A percentile compares a stretch with the other conserved stretches of the same genome.
These are phyloP conservation scores for Podospora anserina DNA, from an alignment of 495 filamentous ascomycete genomes.

Conservation along the genomic window DNA sequence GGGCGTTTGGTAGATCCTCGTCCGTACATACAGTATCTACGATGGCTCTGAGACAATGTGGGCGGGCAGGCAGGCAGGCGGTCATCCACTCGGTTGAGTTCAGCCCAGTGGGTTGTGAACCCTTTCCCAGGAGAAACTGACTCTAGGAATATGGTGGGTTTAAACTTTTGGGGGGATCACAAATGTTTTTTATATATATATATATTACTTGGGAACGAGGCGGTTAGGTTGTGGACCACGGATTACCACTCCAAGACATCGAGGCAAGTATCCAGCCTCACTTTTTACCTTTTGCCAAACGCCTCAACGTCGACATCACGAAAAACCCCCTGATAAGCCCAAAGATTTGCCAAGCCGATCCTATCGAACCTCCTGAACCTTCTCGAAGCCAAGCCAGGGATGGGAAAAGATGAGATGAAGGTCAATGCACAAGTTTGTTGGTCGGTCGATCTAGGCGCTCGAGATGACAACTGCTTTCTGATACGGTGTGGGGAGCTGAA, in stretches of 20 bases:
- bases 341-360: neutral
- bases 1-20: neutral
- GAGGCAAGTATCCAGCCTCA: no score
- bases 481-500: neutral
- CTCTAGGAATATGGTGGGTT: neutral
- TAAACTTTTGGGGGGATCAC: no score
- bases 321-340: no score
- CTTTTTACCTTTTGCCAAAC: no score
- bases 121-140: neutral
- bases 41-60: neutral
- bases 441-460: neutral
- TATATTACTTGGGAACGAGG: no score
- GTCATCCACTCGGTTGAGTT: neutral
- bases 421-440: neutral
- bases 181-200: no score
- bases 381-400: neutral
- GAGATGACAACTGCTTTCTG: neutral
- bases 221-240: no score
- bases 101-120: neutral
- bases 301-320: no score
- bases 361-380: neutral
- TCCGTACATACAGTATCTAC: neutral
- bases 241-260: no score
- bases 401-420: neutral
- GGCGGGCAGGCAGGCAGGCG: no score